Base-by-base conservation (phyloP, 805 yeast species). In the Clavispora santaluciae region DNA sequence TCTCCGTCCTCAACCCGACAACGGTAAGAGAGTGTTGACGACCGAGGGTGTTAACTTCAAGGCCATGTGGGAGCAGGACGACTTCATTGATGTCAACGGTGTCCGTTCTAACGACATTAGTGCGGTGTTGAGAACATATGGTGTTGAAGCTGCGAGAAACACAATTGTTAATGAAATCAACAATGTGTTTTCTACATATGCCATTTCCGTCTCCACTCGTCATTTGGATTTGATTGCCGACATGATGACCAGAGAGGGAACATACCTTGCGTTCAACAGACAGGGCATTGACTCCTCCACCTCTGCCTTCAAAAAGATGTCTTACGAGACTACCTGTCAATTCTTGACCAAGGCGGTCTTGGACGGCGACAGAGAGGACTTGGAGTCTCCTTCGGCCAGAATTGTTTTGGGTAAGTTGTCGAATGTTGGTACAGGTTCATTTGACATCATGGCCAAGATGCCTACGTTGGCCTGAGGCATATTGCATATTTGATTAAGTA, bases 191-290 rank as follows among this genome's bases (percentile, higher is more conserved):
- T 87, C 88, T 45, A 89, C 95, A 40, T 93, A 93, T 66, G 98
- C 98, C 56, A 93, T 93, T 60, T 71, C 89, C 44, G 99, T 93
- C 44, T 84, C 93, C 42, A 72, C 79, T 40, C 87, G 99, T 64
- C 99, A 93, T 71, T 79, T 93, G 68, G 99, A 93, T 61, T 79
- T 93, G 63, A 83, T 93, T 64, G 99, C 95, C 50, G 99, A 93
- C 66, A 86, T 87, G 88, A 93, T 93, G 99, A 93, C 99, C 5
- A 81, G 99, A 66, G 98, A 93, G 67, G 99, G 99, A 58, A 79
- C 95, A 2, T 93, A 90, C 61, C 70, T 91, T 60, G 96, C 99
- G 20, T 93, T 93, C 75, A 90, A 88, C 67, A 86, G 99, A 75
- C 96, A 88, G 70, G 99, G 99, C 65, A 90, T 95, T 61, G 98